Conservation (phyloP, 2,329 filamentous ascomycete genomes). For the Beauveria sp. region DNA sequence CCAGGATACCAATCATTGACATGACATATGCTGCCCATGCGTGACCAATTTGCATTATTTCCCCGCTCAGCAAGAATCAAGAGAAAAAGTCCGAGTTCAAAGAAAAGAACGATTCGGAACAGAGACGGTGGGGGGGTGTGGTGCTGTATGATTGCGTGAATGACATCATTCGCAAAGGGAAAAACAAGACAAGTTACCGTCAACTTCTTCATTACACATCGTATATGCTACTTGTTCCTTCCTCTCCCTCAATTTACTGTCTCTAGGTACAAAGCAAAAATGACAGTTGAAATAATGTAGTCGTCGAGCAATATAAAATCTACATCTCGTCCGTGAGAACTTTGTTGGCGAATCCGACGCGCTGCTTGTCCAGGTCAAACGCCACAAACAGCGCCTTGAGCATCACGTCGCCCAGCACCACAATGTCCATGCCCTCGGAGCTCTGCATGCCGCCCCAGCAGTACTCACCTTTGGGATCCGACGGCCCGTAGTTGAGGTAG, state of each 20-base stretch:
- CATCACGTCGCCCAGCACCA: slow-evolving; percentile 72
- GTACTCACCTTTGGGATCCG: slow-evolving; percentile 38
- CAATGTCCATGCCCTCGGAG: slow-evolving; percentile 36
- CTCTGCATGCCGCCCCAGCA: slow-evolving; percentile 76
- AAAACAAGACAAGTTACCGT: background rate
- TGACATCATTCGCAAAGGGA: background rate
- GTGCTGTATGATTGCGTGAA: background rate
- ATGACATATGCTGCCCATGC: background rate
- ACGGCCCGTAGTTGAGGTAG: slow-evolving; percentile 47
- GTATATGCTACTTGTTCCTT: background rate
- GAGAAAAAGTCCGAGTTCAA: background rate
- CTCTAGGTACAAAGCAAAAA: slow-evolving; percentile 6
- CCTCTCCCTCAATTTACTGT: background rate
- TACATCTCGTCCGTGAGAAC: slow-evolving; percentile 19
- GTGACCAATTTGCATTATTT: background rate
- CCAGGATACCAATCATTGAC: slow-evolving; percentile 10
- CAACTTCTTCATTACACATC: background rate
- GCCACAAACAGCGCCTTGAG: slow-evolving; percentile 71
- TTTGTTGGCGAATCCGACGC: slow-evolving; percentile 39
- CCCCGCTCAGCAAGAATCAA: no score
- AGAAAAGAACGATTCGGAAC: background rate
- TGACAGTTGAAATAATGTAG: background rate
- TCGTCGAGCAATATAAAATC: background rate
- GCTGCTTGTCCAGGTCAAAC: slow-evolving; percentile 47
- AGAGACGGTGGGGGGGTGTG: background rate